Percentiles rank a stretch among this genome's conserved stretches.
Evolutionary conservation across 2,329 filamentous ascomycete genomes (phyloP).

Genomic region (Aspergillus phoenicis): DNA sequence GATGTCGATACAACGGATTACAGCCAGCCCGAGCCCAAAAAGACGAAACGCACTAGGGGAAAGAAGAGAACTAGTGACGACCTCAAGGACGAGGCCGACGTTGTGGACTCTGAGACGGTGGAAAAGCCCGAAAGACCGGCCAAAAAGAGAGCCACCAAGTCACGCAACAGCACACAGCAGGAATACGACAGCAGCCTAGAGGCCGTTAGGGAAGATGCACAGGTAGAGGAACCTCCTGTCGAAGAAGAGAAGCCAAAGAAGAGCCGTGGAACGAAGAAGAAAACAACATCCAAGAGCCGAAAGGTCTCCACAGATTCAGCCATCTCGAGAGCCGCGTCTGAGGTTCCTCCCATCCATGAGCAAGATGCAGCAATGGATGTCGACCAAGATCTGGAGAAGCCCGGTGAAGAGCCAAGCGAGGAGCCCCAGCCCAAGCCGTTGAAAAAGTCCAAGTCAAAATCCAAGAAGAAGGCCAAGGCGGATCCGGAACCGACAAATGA

Average conservation of each 20-base stretch:
- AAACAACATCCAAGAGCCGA: slow-evolving; percentile 46
- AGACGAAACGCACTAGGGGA: slow-evolving; percentile 48
- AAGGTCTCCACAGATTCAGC: slow-evolving; percentile 54
- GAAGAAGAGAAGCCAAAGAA: slow-evolving; percentile 49
- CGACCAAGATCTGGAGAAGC: slow-evolving; percentile 61
- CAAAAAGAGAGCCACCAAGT: slow-evolving; percentile 62
- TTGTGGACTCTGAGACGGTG: slow-evolving; percentile 17
- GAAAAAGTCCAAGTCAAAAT: slow-evolving; percentile 34
- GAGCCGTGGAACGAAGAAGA: slow-evolving; percentile 45
- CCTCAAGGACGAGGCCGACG: slow-evolving; percentile 38
- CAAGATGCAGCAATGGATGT: slow-evolving; percentile 67
- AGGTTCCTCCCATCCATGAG: slow-evolving; percentile 62
- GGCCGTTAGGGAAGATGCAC: slow-evolving; percentile 34
- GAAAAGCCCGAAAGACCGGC: slow-evolving; percentile 46
- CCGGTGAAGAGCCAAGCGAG: slow-evolving; percentile 46
- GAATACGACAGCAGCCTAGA: slow-evolving; percentile 38
- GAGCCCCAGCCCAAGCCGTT: slow-evolving; percentile 24
- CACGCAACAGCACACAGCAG: slow-evolving; percentile 53
- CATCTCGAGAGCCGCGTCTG: slow-evolving; percentile 41
- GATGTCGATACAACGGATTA: slow-evolving; percentile 34
- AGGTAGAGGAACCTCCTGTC: slow-evolving; percentile 12
- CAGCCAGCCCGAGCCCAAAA: slow-evolving; percentile 33
- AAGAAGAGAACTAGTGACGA: slow-evolving; percentile 67
- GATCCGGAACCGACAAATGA: slow-evolving; percentile 16
- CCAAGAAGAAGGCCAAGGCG: slow-evolving; percentile 34